Evolutionary conservation across 129 eudicot genomes (phyloP), one percentile per base, ranked within the genome.

Genomic region (Centrapalus pauciflorus): DNA sequence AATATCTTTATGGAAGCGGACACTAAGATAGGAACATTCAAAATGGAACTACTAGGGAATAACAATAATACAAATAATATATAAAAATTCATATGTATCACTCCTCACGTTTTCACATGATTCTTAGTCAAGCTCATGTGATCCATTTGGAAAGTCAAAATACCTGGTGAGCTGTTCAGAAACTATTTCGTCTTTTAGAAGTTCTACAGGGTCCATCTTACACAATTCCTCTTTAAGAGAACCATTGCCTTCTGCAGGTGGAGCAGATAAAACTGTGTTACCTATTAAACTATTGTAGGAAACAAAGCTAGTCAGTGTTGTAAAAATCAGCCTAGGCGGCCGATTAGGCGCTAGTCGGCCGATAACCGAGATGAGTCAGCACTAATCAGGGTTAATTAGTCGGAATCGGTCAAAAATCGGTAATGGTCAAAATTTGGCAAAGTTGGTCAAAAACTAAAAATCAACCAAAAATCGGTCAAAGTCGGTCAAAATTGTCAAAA

Each of bases 141-240:
- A 61, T n/a, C 4, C 27, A 21, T 33, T 13, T 51, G 63, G 34
- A 64, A 48, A 55, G 46, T 65, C 37, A 58, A 37, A 40, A 49
- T 77, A 88, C 96, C 93, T 88, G 66, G 96, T 93, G 61, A 88
- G 86, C 70, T 93, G 96, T 79, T 93, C 95, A 55, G 96, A 93
- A 46, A 93, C 98, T 62, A 93, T 84, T 61, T 93, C 96, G 57
- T 93, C 96, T 60, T 71, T 76, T 35, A 93, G 57, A 61, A 89
- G 82, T 78, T 82, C 86, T 61, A 62, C 45, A 64, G 77, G 26
- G 66, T 34, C 74, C 46, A 40, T 17, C 17, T 66, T 54, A 70
- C 66, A 28, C 13, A 25, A 66, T 41, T 64, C 64, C 29, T 73
- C 66, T 35, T 66, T 73, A 26, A 35, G 17, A 26, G 7, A 55